Evolutionary conservation across 352 stramenopile species (phyloP).

Genomic region (Phytophthora idaei): DNA sequence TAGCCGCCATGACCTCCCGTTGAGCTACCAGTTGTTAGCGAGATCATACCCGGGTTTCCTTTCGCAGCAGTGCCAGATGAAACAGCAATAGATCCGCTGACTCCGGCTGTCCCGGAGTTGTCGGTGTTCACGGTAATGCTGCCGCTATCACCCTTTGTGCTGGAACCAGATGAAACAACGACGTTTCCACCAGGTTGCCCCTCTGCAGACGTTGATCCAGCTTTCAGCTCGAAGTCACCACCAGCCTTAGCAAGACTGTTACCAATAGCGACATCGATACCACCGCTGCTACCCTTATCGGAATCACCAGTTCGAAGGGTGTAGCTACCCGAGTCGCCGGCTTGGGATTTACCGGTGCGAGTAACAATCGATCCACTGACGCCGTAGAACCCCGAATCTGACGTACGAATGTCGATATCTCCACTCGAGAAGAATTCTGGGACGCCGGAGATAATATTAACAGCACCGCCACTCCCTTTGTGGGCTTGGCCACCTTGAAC

Average conservation of each 20-base stretch:
- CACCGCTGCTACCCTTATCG: constrained; percentile 32
- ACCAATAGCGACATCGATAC: constrained; percentile 28
- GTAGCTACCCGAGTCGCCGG: constrained; percentile 64
- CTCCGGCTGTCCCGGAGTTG: constrained; percentile 74
- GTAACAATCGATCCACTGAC: constrained; percentile 76
- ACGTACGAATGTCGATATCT: constrained; percentile 60
- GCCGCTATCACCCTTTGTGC: constrained; percentile 73
- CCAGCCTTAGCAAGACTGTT: constrained; percentile 27
- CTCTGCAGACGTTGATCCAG: constrained; percentile 34
- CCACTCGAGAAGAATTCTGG: constrained; percentile 59
- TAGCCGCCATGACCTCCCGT: constrained; percentile 62
- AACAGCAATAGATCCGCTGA: constrained; percentile 73
- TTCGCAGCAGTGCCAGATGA: constrained; percentile 57
- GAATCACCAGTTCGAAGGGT: constrained; percentile 65
- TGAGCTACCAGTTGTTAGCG: constrained; percentile 71
- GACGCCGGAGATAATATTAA: constrained; percentile 52
- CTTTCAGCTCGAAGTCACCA: constrained; percentile 35
- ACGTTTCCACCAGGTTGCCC: constrained; percentile 80
- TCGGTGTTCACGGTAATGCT: constrained; percentile 74
- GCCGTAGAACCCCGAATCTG: constrained; percentile 67
- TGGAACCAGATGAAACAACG: constrained; percentile 75
- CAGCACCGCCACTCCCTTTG: constrained; percentile 54
- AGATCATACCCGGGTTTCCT: constrained; percentile 75
- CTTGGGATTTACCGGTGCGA: constrained; percentile 55
- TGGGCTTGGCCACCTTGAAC: constrained; percentile 53